A percentile compares a stretch with the other conserved stretches of the same genome.
These are phyloP conservation scores for Yamadazyma kanchanaburiensis DNA, from an alignment of 1,139 yeast species.

Conservation along the genomic window DNA sequence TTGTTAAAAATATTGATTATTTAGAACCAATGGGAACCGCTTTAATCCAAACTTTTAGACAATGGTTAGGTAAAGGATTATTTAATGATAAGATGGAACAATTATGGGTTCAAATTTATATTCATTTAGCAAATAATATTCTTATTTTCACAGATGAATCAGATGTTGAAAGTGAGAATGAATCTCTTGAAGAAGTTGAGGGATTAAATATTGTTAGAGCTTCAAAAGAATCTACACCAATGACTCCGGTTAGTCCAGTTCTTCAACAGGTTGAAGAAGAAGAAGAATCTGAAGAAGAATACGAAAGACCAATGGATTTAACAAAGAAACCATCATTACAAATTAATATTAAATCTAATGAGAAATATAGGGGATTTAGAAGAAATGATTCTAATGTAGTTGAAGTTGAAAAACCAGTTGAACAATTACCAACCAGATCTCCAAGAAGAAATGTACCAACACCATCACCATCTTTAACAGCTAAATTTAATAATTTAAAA, in stretches of 20 bases:
- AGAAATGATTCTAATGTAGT: conserved; percentile 28
- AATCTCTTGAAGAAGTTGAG: conserved; percentile 13
- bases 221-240: conserved; percentile 7
- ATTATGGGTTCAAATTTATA: conserved; percentile 41
- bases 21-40: conserved; percentile 45
- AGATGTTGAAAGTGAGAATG: conserved; percentile 10
- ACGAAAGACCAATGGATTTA: conserved; percentile 12
- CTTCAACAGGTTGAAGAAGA: conserved; percentile 14
- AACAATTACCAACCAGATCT: conserved; percentile 11
- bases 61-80: conserved; percentile 30
- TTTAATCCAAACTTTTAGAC: conserved; percentile 37
- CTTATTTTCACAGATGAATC: conserved; percentile 22
- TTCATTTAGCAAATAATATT: conserved; percentile 37
- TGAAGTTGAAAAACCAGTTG: conserved; percentile 13
- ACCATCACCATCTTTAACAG: conserved; percentile 10
- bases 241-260: conserved; percentile 11
- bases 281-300: conserved; percentile 8
- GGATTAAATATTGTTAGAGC: conserved; percentile 15
- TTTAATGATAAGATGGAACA: conserved; percentile 33
- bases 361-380: conserved; percentile 46
- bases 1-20: conserved; percentile 27
- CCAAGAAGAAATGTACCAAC: conserved; percentile 12
- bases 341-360: conserved; percentile 16
- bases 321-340: conserved; percentile 13
- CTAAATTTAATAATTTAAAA: conserved; percentile 14